Conservation (phyloP, 2,329 filamentous ascomycete species). For the Penicillium decumbens region DNA sequence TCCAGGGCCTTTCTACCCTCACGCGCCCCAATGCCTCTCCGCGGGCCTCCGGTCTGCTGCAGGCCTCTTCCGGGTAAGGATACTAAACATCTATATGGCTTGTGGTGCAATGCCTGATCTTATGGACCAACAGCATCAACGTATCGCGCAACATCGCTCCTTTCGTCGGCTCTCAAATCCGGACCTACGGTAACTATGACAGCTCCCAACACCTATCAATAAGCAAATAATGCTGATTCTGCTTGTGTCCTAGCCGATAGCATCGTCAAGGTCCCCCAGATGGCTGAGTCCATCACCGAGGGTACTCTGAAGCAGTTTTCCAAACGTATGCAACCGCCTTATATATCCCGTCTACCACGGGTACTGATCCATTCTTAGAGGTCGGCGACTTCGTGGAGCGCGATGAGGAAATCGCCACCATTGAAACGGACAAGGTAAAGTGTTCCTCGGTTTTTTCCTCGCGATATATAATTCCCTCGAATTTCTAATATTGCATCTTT, state of each 20-base stretch:
- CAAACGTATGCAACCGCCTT: constrained; percentile 55
- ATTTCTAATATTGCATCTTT: constrained; percentile 7
- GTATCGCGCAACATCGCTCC: constrained; percentile 24
- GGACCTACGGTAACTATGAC: constrained; percentile 34
- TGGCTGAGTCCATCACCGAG: constrained; percentile 98
- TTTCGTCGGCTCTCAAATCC: constrained; percentile 30
- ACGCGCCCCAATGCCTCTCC: constrained; percentile 18
- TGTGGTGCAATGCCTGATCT: constrained; percentile 6
- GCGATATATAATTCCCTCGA: constrained; percentile 4
- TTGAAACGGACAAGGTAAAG: constrained; percentile 93
- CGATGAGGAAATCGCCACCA: constrained; percentile 97
- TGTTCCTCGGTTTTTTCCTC: not conserved
- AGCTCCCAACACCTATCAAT: not conserved
- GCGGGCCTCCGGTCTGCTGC: constrained; percentile 25
- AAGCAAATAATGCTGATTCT: constrained; percentile 10
- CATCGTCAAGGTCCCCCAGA: constrained; percentile 88
- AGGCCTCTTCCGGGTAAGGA: constrained; percentile 26
- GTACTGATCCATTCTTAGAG: constrained; percentile 45
- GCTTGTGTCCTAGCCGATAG: constrained; percentile 58
- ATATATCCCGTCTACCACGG: not conserved
- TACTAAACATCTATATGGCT: not conserved
- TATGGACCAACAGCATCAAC: constrained; percentile 20
- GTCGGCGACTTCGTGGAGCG: constrained; percentile 90
- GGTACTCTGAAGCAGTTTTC: constrained; percentile 94
- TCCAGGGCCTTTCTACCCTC: constrained; percentile 27